Conservation (phyloP, 306 rosid genomes). For the Luffa acutangula region DNA sequence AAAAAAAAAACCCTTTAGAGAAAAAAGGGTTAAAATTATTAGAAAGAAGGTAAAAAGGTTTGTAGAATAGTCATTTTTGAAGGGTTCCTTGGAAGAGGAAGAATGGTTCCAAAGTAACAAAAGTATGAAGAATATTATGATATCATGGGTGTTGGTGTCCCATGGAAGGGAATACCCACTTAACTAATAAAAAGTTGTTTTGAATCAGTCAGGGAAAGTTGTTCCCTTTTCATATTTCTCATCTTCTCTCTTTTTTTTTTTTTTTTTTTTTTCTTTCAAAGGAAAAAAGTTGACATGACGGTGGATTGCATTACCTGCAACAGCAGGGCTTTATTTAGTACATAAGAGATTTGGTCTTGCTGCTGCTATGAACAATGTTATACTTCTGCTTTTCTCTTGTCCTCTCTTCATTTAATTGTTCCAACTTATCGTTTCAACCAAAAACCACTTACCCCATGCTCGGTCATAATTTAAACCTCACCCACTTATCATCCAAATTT, state of each 20-base stretch:
- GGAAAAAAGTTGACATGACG: background rate
- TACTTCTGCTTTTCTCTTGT: background rate
- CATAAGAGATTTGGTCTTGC: background rate
- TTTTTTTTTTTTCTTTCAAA: background rate
- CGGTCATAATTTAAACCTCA: background rate
- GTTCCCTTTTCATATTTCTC: background rate
- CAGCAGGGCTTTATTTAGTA: background rate
- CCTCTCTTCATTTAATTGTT: background rate
- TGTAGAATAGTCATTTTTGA: background rate
- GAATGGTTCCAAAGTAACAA: conserved; percentile 8
- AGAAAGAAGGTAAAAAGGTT: background rate
- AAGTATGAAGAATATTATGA: conserved; percentile 2
- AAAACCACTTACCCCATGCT: background rate
- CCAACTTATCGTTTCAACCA: background rate
- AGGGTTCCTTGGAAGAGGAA: background rate
- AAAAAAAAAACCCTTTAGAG: background rate
- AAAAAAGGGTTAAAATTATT: background rate
- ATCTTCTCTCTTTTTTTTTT: background rate
- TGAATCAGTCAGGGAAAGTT: conserved; percentile 8
- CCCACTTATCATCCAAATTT: background rate
- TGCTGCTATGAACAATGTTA: conserved; percentile 2
- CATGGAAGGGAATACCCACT: background rate
- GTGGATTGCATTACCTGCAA: background rate
- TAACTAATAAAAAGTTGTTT: background rate
- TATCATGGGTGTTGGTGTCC: conserved; percentile 3